Base-by-base conservation (phyloP, 352 stramenopile genomes). In the Saprolegnia parasitica region DNA sequence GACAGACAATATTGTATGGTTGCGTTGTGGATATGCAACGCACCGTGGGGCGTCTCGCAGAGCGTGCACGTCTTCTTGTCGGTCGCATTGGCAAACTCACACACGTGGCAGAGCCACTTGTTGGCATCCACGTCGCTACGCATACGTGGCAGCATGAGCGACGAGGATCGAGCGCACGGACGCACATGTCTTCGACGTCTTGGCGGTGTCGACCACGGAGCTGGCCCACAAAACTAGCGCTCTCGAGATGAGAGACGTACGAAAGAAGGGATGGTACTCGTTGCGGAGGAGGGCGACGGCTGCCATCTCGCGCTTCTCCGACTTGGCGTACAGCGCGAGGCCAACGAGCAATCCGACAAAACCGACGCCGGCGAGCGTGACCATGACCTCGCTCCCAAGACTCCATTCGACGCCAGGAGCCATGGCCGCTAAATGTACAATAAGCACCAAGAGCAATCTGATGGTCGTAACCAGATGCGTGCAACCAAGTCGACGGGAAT, bases 131-230 rank as follows among this genome's bases (percentile, higher is more conserved):
- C 24, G 21, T 32, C 20, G 24, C 56, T 65, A 65, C 11, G 26
- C 16, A 58, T 58, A 16, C 50, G 21, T 58, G 50, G 24, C 10
- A 18, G 24, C n/a, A 15, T 42, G 18, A 62, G 24, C 9, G 52
- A 4, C 13, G 4, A 65, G 0, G 18, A 15, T 9, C 10, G n/a
- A n/a, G 13, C 18, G 20, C 46, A 32, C 6, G 1, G n/a, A 18
- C 42, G 58, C 40, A 67, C 58, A 35, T 24, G n/a, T 67, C 58
- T 67, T 67, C 58, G 2, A 67, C 37, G 18, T 40, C 58, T 20
- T 67, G 35, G 11, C 58, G 58, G 23, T 32, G 15, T 6, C 49
- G 45, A 18, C 58, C 58, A 45, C 10, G 10, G n/a, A 67, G 50
- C n/a, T 67, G 58, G 11, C 58, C 58, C 18, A 67, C 58, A n/a